Conservation (phyloP, 2,329 filamentous ascomycete genomes). For the Fusarium ramigenum region DNA sequence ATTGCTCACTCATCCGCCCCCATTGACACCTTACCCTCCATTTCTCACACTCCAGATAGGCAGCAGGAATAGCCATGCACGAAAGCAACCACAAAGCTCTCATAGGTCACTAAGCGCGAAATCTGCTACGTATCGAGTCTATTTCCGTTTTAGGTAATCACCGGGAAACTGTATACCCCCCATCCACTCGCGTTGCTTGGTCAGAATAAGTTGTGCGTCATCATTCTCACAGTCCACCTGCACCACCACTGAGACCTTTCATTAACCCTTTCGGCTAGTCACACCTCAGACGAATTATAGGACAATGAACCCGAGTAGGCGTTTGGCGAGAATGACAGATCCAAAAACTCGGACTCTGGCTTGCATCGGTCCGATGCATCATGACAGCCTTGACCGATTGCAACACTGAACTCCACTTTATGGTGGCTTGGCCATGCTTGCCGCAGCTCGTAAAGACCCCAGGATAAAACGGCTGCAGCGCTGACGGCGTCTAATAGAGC, state of each 20-base stretch:
- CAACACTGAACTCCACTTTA: constrained; percentile 23
- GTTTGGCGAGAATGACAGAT: constrained; percentile 11
- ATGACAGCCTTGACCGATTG: constrained; percentile 22
- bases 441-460: constrained; percentile 28
- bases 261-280: neutral
- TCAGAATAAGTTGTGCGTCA: neutral
- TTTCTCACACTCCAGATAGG: constrained; percentile 3
- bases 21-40: constrained; percentile 21
- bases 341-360: constrained; percentile 16
- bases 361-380: constrained; percentile 26
- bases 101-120: constrained; percentile 18
- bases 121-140: neutral
- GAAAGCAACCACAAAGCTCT: constrained; percentile 25
- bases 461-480: constrained; percentile 9
- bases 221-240: constrained; percentile 2
- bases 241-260: neutral
- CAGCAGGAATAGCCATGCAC: constrained; percentile 27
- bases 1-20: constrained; percentile 26
- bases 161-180: constrained; percentile 17
- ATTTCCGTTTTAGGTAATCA: constrained; percentile 23
- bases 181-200: neutral
- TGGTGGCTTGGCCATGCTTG: constrained; percentile 29
- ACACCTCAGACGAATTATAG: neutral
- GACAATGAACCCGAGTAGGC: neutral
- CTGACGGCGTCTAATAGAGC: constrained; percentile 46